Percentiles rank a stretch among this genome's conserved stretches.
Conservation (phyloP, 2,329 filamentous ascomycete genomes). For the Penicillium sp. region DNA sequence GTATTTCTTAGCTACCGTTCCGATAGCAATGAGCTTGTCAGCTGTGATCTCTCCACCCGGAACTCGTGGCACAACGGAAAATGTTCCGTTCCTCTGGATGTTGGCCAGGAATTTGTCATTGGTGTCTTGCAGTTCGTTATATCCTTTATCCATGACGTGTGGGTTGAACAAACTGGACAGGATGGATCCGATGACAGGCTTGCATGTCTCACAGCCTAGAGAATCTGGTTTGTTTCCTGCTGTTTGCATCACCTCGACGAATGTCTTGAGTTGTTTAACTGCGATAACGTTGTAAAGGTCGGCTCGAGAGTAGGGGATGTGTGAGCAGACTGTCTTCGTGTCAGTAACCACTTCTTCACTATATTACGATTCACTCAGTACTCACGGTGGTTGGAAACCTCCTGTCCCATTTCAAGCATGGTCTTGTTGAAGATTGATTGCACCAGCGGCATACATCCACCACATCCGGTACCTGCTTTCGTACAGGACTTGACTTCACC, state of each 20-base stretch:
- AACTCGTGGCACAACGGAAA: constrained; percentile 81
- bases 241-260: constrained; percentile 74
- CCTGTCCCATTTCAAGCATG: constrained; percentile 80
- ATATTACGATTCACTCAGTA: background rate
- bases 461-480: constrained; percentile 87
- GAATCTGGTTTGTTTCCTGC: constrained; percentile 70
- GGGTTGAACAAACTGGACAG: constrained; percentile 80
- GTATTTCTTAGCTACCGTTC: constrained; percentile 80
- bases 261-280: constrained; percentile 72
- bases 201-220: constrained; percentile 84
- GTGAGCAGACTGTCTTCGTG: constrained; percentile 63
- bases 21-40: constrained; percentile 80
- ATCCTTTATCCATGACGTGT: constrained; percentile 71
- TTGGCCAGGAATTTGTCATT: constrained; percentile 88
- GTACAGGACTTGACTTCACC: constrained; percentile 85
- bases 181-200: constrained; percentile 78
- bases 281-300: constrained; percentile 90
- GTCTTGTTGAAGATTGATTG: constrained; percentile 88
- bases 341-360: background rate
- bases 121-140: constrained; percentile 80
- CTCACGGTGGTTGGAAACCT: constrained; percentile 73
- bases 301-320: constrained; percentile 79
- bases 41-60: constrained; percentile 85
- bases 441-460: constrained; percentile 85
- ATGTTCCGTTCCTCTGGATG: constrained; percentile 88